Base-by-base conservation (phyloP, 140 eudicot species). In the Cichorium intybus region DNA sequence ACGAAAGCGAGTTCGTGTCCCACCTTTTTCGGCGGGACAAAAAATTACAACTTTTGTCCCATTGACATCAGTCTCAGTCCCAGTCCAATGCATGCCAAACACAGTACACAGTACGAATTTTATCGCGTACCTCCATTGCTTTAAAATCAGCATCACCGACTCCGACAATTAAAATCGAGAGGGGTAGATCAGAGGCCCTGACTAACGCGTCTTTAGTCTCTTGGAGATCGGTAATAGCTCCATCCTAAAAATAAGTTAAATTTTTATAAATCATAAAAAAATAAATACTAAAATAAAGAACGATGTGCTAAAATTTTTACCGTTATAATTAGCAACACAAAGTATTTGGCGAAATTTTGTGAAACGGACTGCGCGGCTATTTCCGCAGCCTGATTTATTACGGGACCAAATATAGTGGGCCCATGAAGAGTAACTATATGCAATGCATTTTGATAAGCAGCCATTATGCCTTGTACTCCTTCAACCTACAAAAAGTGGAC, bases 51-150 rank as follows among this genome's bases (percentile, higher is more conserved):
- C 7, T 31, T 31, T 39, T 39, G 4, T 35, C 14, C 3, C 5
- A 35, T 35, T 10, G 43, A 10, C 43, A 35, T 35, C 14, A 35
- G n/a, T n/a, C n/a, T n/a, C n/a, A n/a, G n/a, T n/a, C n/a, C n/a
- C n/a, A n/a, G 43, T 35, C 14, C 43, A 35, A 35, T 35, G 15
- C 15, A 35, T 35, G 43, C 10, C 43, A 35, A 10, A 35, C 43
- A 10, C 43, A 35, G 43, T 35, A 31, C 1, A 31, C n/a, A n/a
- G n/a, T n/a, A n/a, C n/a, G n/a, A n/a, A n/a, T n/a, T n/a, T n/a
- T n/a, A n/a, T n/a, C n/a, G n/a, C n/a, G n/a, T 80, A 92, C 98
- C 95, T 92, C 96, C 98, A 92, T 92, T 43, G 80, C 83, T 64
- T 49, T 76, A 62, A 92, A 92, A 83, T 92, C 96, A 29, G 98